Base-by-base conservation (phyloP, 1,284 basidiomycete species). In the Apiotrichum gamsii region DNA sequence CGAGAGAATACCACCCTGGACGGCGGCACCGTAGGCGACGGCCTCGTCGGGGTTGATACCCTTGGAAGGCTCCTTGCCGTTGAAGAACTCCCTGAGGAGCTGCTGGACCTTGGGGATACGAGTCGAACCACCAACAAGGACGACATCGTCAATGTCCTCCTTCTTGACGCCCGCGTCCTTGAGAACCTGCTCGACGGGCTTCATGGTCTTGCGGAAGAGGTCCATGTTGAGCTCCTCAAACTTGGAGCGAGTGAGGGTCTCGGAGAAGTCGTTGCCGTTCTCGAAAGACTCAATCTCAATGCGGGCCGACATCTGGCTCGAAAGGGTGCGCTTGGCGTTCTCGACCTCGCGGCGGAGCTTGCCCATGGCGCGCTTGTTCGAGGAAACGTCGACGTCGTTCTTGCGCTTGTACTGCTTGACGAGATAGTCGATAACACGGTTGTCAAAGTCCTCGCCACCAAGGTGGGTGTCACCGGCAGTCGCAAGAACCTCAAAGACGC, bases 21-120 rank as follows among this genome's bases (percentile, higher is more conserved):
- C 94, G 58, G 95, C 93, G 60, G 94, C 95, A 80, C 95, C 95
- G 76, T 96, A 96, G 32, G 95, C 94, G 59, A 98, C 94, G 54
- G 95, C 95, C 78, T 99, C 95, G 67, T 98, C 94, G 56, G 95
- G 95, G 84, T 98, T 98, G 82, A 98, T 98, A 74, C 56, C 84
- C 79, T 88, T 87, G 79, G 86, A 87, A 63, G 85, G 87, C 77
- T 89, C 87, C 79, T 89, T 88, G 74, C 91, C 90, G 74, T 90
- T 90, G 82, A 95, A 95, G 50, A 43, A 50, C 33, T 56, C 54
- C 51, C 95, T 95, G 70, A 98, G 90, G 70, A 96, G 86, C 79
- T 95, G 93, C 76, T 94, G 85, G 69, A 97, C 87, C 77, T 90
- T 87, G 62, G 94, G 93, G 66, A 98, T 98, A 85, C 94, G 91